Evolutionary conservation across 441 rosid species (phyloP), one percentile per base, ranked within the genome.

Genomic region (Lepidium campestre): DNA sequence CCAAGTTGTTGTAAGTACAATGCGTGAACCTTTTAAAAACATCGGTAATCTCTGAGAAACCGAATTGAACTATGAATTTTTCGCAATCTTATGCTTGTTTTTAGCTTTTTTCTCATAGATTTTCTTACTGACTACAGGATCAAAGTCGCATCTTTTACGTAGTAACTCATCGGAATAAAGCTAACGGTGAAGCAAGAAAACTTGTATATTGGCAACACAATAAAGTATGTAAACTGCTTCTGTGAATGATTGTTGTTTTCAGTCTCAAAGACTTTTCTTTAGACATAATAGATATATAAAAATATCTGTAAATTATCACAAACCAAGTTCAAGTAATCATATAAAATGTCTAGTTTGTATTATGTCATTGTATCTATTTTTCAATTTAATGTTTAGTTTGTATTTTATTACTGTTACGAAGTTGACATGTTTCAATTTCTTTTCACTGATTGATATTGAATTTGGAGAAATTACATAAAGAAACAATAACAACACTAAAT

Each of bases 1-100:
- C 54, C 10, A 75, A 84, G 68, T 40, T 23, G 94, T 86, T 29
- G 94, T 86, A 75, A 85, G 90, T 82, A 61, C 19, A 20, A 10
- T 40, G 61, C 19, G 6, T 69, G 45, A 48, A 68, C 19, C 20
- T 8, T 32, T 25, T 32, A 10, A 23, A 67, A 47, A 66, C 70
- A 71, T 62, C 64, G 50, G 63, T 62, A 62, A 62, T 55, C 69
- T 56, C 52, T 45, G 57, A 9, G 61, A 37, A 55, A 54, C 29
- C 54, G 13, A 48, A 39, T 15, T 18, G 13, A 48, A 39, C 20
- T 18, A 36, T 4, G 19, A 62, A 20, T n/a, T 1, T 9, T 37
- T 37, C 5, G 4, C 7, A 53, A 31, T 15, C 20, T 10, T 31
- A 15, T 18, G 3, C 1, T 0, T 2, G 12, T 15, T 34, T 13